These are phyloP conservation scores for Claviceps sorghi DNA, from an alignment of 2,329 filamentous ascomycete species.

Conservation along the genomic window DNA sequence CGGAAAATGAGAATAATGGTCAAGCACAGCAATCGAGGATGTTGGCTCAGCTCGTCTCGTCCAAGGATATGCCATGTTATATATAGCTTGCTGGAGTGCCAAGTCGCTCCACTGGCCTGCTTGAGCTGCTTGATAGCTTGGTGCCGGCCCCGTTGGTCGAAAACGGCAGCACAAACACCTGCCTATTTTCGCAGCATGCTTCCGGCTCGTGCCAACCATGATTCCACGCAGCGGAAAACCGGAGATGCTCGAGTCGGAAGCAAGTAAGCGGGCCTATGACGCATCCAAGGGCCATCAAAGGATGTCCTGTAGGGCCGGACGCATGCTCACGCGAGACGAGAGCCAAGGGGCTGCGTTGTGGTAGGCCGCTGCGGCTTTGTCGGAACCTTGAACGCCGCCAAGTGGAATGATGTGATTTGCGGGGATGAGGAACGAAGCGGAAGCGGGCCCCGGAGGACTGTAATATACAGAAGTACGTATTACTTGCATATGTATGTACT, in stretches of 20 bases:
- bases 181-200: neutral
- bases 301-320: neutral
- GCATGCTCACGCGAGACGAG: neutral
- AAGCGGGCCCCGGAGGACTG: slow-evolving; percentile 2
- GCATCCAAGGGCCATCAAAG: neutral
- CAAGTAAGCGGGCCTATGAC: neutral
- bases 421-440: neutral
- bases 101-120: neutral
- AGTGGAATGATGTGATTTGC: neutral
- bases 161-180: neutral
- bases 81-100: neutral
- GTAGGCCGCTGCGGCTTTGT: neutral
- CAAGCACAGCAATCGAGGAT: neutral
- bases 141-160: neutral
- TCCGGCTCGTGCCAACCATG: neutral
- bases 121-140: neutral
- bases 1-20: neutral
- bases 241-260: neutral
- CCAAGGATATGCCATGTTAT: neutral
- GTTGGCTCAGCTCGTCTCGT: neutral
- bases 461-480: too few species aligned
- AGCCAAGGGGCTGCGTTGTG: neutral
- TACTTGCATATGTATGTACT: too few species aligned
- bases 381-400: neutral
- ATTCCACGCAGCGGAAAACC: slow-evolving; percentile 1